Conservation (phyloP, 805 yeast species). For the Torulaspora quercuum region DNA sequence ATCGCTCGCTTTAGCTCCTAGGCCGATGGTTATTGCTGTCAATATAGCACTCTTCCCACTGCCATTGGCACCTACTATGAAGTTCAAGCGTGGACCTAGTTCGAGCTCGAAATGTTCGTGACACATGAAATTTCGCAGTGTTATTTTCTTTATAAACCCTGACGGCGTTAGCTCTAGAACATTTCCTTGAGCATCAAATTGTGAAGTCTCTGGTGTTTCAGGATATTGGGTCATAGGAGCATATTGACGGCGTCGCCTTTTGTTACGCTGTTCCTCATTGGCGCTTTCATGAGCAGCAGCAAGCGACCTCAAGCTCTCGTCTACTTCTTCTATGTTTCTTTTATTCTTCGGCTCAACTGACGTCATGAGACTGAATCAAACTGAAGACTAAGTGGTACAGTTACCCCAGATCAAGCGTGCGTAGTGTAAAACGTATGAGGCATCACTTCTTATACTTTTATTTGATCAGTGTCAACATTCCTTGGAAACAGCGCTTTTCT, state of each 20-base stretch:
- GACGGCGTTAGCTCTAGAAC: constrained; percentile 34
- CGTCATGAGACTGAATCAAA: too few species aligned
- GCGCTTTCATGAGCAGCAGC: constrained; percentile 17
- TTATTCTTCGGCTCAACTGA: constrained; percentile 10
- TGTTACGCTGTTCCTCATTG: constrained; percentile 12
- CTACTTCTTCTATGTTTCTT: constrained; percentile 20
- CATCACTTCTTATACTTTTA: too few species aligned
- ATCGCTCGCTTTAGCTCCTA: constrained; percentile 84
- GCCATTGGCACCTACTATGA: constrained; percentile 87
- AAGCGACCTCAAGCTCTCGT: constrained; percentile 18
- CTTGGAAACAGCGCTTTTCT: too few species aligned
- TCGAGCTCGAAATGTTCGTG: constrained; percentile 75
- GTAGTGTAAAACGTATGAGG: too few species aligned
- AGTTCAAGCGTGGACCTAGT: constrained; percentile 76
- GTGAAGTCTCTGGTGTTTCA: constrained; percentile 8
- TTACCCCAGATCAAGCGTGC: too few species aligned
- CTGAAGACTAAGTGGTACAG: too few species aligned
- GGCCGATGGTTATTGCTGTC: constrained; percentile 81
- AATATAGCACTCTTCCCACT: constrained; percentile 86
- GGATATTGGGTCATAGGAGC: constrained; percentile 33
- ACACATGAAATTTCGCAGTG: constrained; percentile 79
- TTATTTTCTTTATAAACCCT: constrained; percentile 65
- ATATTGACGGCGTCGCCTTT: constrained; percentile 25
- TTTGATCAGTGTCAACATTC: too few species aligned
- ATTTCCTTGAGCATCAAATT: constrained; percentile 4